Evolutionary conservation across 495 filamentous ascomycete genomes (phyloP).

Genomic region (Aspergillus bertholletiae): DNA sequence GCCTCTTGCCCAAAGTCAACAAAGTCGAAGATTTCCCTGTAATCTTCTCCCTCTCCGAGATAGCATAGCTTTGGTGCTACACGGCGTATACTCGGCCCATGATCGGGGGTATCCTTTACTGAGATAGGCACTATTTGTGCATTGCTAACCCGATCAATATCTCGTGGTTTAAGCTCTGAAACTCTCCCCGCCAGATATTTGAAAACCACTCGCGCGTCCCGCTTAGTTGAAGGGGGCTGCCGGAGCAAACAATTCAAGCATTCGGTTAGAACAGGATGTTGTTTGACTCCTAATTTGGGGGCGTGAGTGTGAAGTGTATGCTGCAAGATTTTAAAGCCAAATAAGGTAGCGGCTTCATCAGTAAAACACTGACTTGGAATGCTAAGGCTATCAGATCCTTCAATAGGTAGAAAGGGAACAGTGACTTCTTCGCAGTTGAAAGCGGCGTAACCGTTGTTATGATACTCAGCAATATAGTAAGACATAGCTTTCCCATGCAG

Average conservation of each 20-base stretch:
- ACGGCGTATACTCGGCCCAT: constrained; percentile 33
- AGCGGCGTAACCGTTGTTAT: constrained; percentile 66
- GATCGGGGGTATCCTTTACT: constrained; percentile 33
- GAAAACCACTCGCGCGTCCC: constrained; percentile 68
- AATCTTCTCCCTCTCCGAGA: constrained; percentile 70
- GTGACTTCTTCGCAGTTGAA: constrained; percentile 54
- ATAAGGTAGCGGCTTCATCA: constrained; percentile 67
- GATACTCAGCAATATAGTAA: constrained; percentile 80
- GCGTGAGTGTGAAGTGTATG: constrained; percentile 72
- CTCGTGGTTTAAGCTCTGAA: constrained; percentile 61
- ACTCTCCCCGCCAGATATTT: constrained; percentile 76
- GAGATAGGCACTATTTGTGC: constrained; percentile 69
- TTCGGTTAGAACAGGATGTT: constrained; percentile 71
- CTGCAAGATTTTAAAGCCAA: constrained; percentile 75
- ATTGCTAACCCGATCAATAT: constrained; percentile 54
- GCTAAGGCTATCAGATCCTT: constrained; percentile 62
- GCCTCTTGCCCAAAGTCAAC: constrained; percentile 87
- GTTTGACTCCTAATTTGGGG: constrained; percentile 73
- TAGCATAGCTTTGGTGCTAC: constrained; percentile 70
- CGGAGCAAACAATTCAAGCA: constrained; percentile 67
- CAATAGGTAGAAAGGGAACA: constrained; percentile 68
- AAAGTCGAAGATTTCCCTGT: constrained; percentile 91
- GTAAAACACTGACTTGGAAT: constrained; percentile 75
- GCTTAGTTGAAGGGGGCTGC: constrained; percentile 61
- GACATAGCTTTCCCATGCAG: constrained; percentile 64